Conservation (phyloP, 2,329 filamentous ascomycete species). For the Cryphonectria nitschkei region DNA sequence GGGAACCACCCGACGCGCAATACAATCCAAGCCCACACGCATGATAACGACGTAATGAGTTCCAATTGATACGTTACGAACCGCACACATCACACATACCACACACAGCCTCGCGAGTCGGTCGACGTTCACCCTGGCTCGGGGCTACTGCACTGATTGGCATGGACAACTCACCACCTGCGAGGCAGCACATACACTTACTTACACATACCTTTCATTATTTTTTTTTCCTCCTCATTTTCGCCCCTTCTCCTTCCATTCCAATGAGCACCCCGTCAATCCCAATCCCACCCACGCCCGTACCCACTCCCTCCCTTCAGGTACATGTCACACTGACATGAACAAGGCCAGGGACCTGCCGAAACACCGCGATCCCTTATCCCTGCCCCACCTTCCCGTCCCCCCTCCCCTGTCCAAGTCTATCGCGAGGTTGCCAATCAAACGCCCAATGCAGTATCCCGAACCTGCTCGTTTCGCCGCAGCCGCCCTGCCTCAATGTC, state of each 20-base stretch:
- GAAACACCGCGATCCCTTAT: neutral
- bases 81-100: neutral
- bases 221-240: neutral
- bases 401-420: constrained; percentile 8
- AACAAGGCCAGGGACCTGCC: constrained; percentile 14
- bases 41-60: constrained; percentile 17
- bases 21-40: neutral
- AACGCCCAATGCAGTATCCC: constrained; percentile 26
- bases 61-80: neutral
- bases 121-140: neutral
- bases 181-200: too few relatives aligned
- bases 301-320: constrained; percentile 7
- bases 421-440: constrained; percentile 15
- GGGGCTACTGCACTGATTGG: neutral
- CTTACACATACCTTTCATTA: too few relatives aligned
- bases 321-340: constrained; percentile 14
- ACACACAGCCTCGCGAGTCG: neutral
- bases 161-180: neutral
- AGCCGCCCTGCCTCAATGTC: neutral
- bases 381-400: constrained; percentile 14
- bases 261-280: constrained; percentile 1
- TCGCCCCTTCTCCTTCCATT: neutral
- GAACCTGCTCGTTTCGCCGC: neutral
- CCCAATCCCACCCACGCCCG: neutral
- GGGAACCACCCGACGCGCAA: constrained; percentile 1